Percentiles rank a stretch among this genome's conserved stretches.
These are phyloP conservation scores for Coemansia sp. DNA, from an alignment of 192 early-diverging fungal genomes.

Conservation along the genomic window DNA sequence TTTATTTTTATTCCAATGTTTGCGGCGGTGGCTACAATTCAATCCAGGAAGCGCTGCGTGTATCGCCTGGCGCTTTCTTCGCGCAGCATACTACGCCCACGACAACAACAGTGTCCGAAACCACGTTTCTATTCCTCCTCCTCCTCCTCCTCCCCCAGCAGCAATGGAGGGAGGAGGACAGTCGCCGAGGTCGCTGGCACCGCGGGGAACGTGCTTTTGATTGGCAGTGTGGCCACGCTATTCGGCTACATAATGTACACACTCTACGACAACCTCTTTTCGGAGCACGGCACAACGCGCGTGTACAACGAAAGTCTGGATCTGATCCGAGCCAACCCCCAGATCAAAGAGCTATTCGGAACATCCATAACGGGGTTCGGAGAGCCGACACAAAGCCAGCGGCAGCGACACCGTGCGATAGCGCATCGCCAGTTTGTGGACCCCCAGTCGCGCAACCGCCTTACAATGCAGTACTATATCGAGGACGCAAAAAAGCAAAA, in stretches of 20 bases:
- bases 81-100: too few species aligned
- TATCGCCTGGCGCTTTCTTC: too few species aligned
- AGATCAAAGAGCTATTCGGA: conserved; percentile 34
- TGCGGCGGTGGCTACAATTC: too few species aligned
- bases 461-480: conserved; percentile 45
- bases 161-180: background rate
- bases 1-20: too few species aligned
- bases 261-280: conserved; percentile 47
- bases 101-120: too few species aligned
- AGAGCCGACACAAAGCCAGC: conserved; percentile 47
- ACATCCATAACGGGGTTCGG: conserved; percentile 27
- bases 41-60: too few species aligned
- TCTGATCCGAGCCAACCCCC: conserved; percentile 36
- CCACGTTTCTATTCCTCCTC: background rate
- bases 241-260: conserved; percentile 49
- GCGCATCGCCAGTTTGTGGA: conserved; percentile 33
- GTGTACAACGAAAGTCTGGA: conserved; percentile 54
- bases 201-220: conserved; percentile 27
- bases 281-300: conserved; percentile 38
- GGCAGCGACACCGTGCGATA: conserved; percentile 46
- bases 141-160: background rate
- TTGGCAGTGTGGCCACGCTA: conserved; percentile 39
- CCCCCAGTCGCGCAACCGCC: conserved; percentile 7
- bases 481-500: conserved; percentile 1
- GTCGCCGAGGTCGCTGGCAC: conserved; percentile 17